A percentile compares a stretch with the other conserved stretches of the same genome.
These are phyloP conservation scores for Cryptococcus amylolentus DNA, from an alignment of 1,284 basidiomycete genomes.

Conservation along the genomic window DNA sequence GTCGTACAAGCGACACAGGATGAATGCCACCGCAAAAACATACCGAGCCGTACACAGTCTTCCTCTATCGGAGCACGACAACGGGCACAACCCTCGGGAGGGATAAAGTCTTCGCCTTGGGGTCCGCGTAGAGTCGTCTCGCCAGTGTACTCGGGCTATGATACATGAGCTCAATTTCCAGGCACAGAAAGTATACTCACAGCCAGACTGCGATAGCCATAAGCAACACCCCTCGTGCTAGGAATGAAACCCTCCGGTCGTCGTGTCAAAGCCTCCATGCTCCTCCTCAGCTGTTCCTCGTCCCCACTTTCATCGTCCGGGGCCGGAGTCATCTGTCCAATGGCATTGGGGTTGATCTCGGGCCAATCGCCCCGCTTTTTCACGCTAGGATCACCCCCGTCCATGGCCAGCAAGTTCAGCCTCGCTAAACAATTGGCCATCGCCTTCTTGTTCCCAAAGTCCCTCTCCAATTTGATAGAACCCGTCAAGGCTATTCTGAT, in stretches of 20 bases:
- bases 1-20: slow-evolving; percentile 77
- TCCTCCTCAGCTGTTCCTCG: slow-evolving; percentile 41
- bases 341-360: slow-evolving; percentile 11
- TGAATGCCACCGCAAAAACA: slow-evolving; percentile 94
- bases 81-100: slow-evolving; percentile 79
- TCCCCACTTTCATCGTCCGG: slow-evolving; percentile 12
- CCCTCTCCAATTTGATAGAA: slow-evolving; percentile 89
- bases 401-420: slow-evolving; percentile 83
- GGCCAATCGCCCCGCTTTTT: slow-evolving; percentile 51
- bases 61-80: slow-evolving; percentile 93
- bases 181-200: slow-evolving; percentile 24
- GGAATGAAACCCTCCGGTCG: slow-evolving; percentile 54
- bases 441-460: slow-evolving; percentile 74
- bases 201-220: slow-evolving; percentile 83
- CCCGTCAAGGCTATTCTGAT: slow-evolving; percentile 97
- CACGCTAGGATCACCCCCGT: slow-evolving; percentile 75
- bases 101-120: slow-evolving; percentile 41
- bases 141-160: slow-evolving; percentile 70
- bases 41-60: slow-evolving; percentile 88
- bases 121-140: slow-evolving; percentile 68
- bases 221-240: slow-evolving; percentile 66
- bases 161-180: background rate
- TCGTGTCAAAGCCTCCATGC: slow-evolving; percentile 40
- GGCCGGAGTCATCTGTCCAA: background rate
- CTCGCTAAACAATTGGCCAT: slow-evolving; percentile 88